Percentiles rank a stretch among this genome's conserved stretches.
Evolutionary conservation across 176 grass and related monocot genomes (phyloP).

Genomic region (Calamus simplicifolius): DNA sequence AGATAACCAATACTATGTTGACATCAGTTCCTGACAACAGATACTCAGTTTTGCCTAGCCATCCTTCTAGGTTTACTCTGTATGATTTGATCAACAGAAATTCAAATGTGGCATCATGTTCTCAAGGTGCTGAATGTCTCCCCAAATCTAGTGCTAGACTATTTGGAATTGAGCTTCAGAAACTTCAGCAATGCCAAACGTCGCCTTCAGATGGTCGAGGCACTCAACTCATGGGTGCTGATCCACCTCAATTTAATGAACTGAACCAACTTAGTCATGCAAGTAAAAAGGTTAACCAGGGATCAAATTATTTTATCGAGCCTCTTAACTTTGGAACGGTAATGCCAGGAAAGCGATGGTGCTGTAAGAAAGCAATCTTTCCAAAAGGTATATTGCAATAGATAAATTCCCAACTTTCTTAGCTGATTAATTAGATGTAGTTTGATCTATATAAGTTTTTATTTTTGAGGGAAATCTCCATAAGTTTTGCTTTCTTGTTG

Average conservation of each 20-base stretch:
- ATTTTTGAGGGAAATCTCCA: too few relatives aligned
- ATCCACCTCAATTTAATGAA: slow-evolving; percentile 23
- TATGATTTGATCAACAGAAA: slow-evolving; percentile 3
- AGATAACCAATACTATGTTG: slow-evolving; percentile 19
- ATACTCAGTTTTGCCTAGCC: slow-evolving; percentile 22
- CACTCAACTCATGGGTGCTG: slow-evolving; percentile 24
- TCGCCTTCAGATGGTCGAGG: slow-evolving; percentile 19
- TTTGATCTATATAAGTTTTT: too few relatives aligned
- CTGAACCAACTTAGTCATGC: neutral
- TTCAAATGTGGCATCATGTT: slow-evolving; percentile 4
- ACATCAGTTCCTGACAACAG: slow-evolving; percentile 16
- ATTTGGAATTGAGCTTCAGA: slow-evolving; percentile 43
- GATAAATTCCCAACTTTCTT: too few relatives aligned
- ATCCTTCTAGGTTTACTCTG: slow-evolving; percentile 29
- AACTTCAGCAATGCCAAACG: neutral
- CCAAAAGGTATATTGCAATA: slow-evolving; percentile 53
- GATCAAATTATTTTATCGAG: slow-evolving; percentile 24
- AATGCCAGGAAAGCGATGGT: slow-evolving; percentile 60
- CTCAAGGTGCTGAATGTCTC: slow-evolving; percentile 6
- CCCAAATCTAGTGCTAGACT: slow-evolving; percentile 26
- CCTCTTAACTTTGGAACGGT: slow-evolving; percentile 49
- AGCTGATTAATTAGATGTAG: too few relatives aligned
- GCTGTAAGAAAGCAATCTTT: slow-evolving; percentile 56
- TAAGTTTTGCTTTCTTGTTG: too few relatives aligned
- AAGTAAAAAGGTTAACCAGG: slow-evolving; percentile 2